Evolutionary conservation across 768 basidiomycete genomes (phyloP).

Genomic region (Pulveroboletus frians): DNA sequence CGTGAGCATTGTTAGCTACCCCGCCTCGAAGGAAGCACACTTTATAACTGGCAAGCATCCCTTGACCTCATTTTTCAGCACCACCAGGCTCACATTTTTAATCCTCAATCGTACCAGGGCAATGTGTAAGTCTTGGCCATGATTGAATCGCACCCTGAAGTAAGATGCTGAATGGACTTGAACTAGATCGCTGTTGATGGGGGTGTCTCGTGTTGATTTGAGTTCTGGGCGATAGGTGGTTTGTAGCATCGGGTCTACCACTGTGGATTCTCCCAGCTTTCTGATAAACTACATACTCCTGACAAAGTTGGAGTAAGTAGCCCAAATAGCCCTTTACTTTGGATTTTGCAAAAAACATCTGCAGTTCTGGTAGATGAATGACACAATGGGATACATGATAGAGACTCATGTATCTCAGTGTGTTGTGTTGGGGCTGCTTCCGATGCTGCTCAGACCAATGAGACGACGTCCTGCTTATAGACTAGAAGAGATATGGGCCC

Average conservation of each 20-base stretch:
- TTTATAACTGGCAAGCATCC: conserved; percentile 31
- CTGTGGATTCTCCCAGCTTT: too few relatives aligned
- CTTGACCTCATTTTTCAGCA: not conserved
- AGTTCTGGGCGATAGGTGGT: not conserved
- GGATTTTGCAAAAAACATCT: too few relatives aligned
- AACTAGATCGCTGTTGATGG: conserved; percentile 8
- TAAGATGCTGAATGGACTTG: not conserved
- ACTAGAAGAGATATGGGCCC: not conserved
- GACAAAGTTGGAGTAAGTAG: too few relatives aligned
- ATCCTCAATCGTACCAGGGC: not conserved
- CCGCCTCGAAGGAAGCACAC: conserved; percentile 31
- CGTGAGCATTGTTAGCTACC: conserved; percentile 30
- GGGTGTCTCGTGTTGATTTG: not conserved
- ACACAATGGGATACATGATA: too few relatives aligned
- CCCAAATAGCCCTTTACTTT: too few relatives aligned
- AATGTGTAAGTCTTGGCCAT: conserved; percentile 5
- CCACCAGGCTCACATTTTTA: not conserved
- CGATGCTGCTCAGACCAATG: not conserved
- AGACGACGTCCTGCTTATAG: not conserved
- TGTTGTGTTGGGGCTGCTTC: not conserved
- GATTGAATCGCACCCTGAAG: not conserved
- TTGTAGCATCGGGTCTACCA: not conserved
- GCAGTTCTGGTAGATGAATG: too few relatives aligned
- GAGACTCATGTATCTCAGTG: too few relatives aligned
- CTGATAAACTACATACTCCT: too few relatives aligned